These are phyloP conservation scores for Penicillium lividum DNA, from an alignment of 495 filamentous ascomycete genomes.

Conservation along the genomic window DNA sequence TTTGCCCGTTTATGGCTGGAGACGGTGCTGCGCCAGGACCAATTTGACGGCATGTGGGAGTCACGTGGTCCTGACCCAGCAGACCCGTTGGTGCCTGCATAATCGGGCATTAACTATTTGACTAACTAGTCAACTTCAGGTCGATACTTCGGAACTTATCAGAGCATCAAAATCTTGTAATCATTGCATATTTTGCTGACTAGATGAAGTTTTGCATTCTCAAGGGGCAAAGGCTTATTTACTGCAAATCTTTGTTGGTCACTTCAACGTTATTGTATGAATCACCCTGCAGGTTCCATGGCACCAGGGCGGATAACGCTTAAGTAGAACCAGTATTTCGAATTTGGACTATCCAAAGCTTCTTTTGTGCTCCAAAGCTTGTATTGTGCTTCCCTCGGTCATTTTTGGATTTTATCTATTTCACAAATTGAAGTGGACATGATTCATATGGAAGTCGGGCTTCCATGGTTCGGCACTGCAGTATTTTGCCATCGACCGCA, in stretches of 20 bases:
- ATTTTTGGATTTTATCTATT: neutral
- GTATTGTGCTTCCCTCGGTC: neutral
- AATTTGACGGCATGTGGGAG: constrained; percentile 18
- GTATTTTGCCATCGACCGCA: too few relatives aligned
- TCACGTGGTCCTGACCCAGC: constrained; percentile 16
- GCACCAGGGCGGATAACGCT: neutral
- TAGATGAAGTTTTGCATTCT: too few relatives aligned
- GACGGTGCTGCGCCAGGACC: neutral
- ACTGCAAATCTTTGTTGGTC: neutral
- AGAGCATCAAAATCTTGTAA: too few relatives aligned
- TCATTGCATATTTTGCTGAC: too few relatives aligned
- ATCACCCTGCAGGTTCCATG: neutral
- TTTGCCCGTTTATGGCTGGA: constrained; percentile 4
- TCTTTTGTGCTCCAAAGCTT: neutral
- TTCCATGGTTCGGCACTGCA: neutral
- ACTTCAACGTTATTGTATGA: neutral
- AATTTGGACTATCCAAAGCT: neutral
- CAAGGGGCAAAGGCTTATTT: too few relatives aligned
- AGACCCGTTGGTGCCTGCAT: constrained; percentile 8
- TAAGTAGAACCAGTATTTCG: neutral
- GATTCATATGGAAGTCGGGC: neutral
- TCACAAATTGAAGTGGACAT: neutral
- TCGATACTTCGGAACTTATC: too few relatives aligned
- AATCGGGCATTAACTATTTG: neutral
- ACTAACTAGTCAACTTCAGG: neutral